Evolutionary conservation across 2,329 filamentous ascomycete species (phyloP).

Genomic region (Rutstroemia sydowiana): DNA sequence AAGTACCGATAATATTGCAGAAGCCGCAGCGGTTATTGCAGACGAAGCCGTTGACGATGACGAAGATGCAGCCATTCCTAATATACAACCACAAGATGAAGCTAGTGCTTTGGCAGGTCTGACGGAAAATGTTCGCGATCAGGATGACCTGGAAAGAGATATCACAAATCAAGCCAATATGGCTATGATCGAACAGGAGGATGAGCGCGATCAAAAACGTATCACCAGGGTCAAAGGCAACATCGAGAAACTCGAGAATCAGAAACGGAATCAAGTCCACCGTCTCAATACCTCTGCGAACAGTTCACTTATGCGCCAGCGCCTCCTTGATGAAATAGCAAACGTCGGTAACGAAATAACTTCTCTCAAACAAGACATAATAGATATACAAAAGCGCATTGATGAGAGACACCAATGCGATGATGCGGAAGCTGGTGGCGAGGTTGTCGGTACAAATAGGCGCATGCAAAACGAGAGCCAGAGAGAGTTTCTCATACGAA

Average conservation of each 20-base stretch:
- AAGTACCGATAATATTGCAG: conserved; percentile 19
- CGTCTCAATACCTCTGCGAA: conserved; percentile 47
- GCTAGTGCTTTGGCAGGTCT: conserved; percentile 45
- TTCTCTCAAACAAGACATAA: conserved; percentile 62
- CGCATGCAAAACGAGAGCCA: conserved; percentile 73
- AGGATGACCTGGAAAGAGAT: conserved; percentile 85
- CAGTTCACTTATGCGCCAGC: conserved; percentile 40
- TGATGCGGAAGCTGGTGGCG: conserved; percentile 35
- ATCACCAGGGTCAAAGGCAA: conserved; percentile 51
- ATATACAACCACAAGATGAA: conserved; percentile 22
- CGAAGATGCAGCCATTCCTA: background rate
- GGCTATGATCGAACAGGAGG: conserved; percentile 53
- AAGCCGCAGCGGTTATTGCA: conserved; percentile 18
- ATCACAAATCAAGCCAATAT: conserved; percentile 60
- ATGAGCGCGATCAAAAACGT: conserved; percentile 54
- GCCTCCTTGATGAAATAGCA: conserved; percentile 34
- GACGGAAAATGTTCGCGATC: conserved; percentile 67
- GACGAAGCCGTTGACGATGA: conserved; percentile 16
- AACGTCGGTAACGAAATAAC: conserved; percentile 23
- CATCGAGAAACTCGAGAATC: conserved; percentile 53
- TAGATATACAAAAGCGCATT: conserved; percentile 75
- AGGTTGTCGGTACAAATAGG: conserved; percentile 43
- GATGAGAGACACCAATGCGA: conserved; percentile 58
- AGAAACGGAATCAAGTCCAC: conserved; percentile 53
- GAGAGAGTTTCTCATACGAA: conserved; percentile 85